Conservation (phyloP, 257 asterid genomes). For the Jacaranda mimosifolia region DNA sequence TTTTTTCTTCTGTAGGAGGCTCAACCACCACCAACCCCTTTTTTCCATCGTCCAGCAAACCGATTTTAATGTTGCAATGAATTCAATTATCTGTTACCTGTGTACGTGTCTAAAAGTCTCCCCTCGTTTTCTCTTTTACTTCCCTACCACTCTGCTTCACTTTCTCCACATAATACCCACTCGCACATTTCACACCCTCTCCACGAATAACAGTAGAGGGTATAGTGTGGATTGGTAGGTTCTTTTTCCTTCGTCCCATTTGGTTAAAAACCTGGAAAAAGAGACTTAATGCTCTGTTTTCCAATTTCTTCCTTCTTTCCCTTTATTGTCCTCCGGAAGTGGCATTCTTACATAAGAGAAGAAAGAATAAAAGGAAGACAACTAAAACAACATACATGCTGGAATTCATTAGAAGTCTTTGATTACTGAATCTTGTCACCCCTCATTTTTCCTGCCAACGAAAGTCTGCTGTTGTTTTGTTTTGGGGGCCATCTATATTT, state of each 20-base stretch:
- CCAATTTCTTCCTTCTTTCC: slow-evolving; percentile 3
- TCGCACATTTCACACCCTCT: slow-evolving; percentile 22
- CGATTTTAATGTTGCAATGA: slow-evolving; percentile 43
- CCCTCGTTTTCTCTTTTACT: slow-evolving; percentile 8
- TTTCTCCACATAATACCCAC: background rate
- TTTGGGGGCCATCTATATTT: background rate
- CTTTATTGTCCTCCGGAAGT: background rate
- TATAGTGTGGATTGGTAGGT: background rate
- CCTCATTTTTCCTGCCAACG: too few relatives aligned
- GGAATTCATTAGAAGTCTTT: too few relatives aligned
- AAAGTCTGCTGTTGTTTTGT: background rate
- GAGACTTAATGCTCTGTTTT: too few relatives aligned
- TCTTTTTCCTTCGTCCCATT: background rate
- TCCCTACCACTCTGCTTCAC: slow-evolving; percentile 14
- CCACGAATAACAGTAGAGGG: slow-evolving; percentile 16
- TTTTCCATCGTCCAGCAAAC: slow-evolving; percentile 49
- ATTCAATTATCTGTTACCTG: slow-evolving; percentile 56
- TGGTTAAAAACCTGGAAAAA: too few relatives aligned
- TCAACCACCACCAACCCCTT: slow-evolving; percentile 85
- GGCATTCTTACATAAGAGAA: slow-evolving; percentile 3
- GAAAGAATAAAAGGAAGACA: background rate
- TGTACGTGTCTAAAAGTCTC: slow-evolving; percentile 43
- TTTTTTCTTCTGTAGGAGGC: slow-evolving; percentile 49
- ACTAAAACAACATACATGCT: background rate
- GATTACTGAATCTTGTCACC: background rate